A percentile compares a stretch with the other conserved stretches of the same genome.
Conservation (phyloP, 2,329 filamentous ascomycete species). For the Phyllosticta citrichinensis region DNA sequence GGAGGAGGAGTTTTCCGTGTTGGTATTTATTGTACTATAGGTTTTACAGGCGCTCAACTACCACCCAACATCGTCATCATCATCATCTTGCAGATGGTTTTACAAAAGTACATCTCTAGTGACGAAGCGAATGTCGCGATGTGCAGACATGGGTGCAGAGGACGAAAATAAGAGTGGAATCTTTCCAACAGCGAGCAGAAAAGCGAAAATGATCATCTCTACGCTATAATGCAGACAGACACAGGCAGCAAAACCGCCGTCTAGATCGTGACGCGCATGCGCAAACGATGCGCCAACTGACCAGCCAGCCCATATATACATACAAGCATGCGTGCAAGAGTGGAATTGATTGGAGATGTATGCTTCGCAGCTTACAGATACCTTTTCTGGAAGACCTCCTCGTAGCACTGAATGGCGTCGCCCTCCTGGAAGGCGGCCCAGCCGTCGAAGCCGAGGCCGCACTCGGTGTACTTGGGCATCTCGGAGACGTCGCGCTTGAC, state of each 20-base stretch:
- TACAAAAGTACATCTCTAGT: neutral
- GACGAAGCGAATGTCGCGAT: neutral
- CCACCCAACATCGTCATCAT: neutral
- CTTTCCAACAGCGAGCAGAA: no score
- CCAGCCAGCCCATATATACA: no score
- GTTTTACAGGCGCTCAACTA: neutral
- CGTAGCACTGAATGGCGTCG: constrained; percentile 80
- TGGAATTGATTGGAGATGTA: no score
- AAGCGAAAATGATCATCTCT: no score
- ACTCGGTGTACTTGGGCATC: constrained; percentile 89
- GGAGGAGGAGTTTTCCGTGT: neutral
- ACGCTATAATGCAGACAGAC: no score
- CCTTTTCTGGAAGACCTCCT: constrained; percentile 66
- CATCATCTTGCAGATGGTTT: neutral
- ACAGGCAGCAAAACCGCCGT: no score
- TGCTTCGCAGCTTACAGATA: constrained; percentile 26
- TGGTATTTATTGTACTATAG: neutral
- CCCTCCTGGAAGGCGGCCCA: constrained; percentile 73
- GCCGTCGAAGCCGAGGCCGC: constrained; percentile 72
- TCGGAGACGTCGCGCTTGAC: constrained; percentile 84
- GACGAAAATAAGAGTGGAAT: no score
- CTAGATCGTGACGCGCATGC: no score
- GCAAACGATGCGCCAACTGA: no score
- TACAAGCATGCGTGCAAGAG: no score
- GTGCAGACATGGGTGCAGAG: no score